These are phyloP conservation scores for Leccinum fuscescens DNA, from an alignment of 1,284 basidiomycete genomes.

Conservation along the genomic window DNA sequence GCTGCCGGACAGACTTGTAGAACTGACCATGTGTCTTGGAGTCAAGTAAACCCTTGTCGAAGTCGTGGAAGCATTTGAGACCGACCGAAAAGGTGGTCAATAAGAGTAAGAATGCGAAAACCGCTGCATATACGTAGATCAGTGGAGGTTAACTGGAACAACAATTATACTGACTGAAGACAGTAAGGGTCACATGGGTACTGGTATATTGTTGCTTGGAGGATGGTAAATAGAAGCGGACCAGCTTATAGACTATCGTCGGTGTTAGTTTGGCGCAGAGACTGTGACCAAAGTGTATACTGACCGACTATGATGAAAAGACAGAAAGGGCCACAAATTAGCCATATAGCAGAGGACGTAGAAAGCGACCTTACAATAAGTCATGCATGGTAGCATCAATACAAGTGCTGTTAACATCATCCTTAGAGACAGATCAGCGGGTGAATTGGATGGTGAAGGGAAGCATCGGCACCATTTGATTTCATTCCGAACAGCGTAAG, in stretches of 20 bases:
- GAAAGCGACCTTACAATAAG: constrained; percentile 57
- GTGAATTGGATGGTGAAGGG: not conserved
- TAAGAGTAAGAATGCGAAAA: constrained; percentile 71
- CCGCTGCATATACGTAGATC: constrained; percentile 43
- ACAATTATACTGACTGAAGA: constrained; percentile 62
- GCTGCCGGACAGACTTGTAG: constrained; percentile 36
- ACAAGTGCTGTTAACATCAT: constrained; percentile 67
- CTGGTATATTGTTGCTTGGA: constrained; percentile 56
- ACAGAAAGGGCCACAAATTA: constrained; percentile 5
- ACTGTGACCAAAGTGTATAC: constrained; percentile 1
- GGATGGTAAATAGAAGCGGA: constrained; percentile 68
- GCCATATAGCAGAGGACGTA: constrained; percentile 13
- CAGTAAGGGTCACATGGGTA: constrained; percentile 72
- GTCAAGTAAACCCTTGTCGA: constrained; percentile 66
- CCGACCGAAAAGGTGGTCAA: constrained; percentile 72
- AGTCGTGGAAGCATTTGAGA: constrained; percentile 74
- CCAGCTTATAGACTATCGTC: constrained; percentile 70
- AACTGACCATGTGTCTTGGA: constrained; percentile 75
- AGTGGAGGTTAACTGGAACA: not conserved
- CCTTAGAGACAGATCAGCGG: constrained; percentile 30
- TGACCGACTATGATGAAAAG: constrained; percentile 38
- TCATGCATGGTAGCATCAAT: constrained; percentile 73
- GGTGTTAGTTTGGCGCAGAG: constrained; percentile 6
- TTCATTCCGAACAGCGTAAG: constrained; percentile 71
- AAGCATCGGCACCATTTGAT: constrained; percentile 60